Conservation (phyloP, 148 eudicot genomes). For the Bassia scoparia region DNA sequence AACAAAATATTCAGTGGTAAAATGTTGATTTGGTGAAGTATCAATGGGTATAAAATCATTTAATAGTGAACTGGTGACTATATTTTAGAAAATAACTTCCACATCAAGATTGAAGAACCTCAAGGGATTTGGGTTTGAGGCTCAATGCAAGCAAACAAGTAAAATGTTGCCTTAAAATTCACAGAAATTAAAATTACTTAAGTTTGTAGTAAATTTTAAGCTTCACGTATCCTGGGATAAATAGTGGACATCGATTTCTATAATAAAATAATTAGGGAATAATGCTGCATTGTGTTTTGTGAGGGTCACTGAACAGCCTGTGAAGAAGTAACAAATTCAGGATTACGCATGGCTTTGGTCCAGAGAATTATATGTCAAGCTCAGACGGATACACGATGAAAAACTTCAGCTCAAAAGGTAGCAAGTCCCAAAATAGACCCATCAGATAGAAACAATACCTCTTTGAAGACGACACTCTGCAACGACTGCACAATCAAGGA, state of each 20-base stretch:
- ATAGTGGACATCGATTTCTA: constrained; percentile 81
- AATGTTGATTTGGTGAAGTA: too few relatives aligned
- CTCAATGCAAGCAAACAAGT: too few relatives aligned
- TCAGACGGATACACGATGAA: constrained; percentile 1
- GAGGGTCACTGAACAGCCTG: constrained; percentile 98
- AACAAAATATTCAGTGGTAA: too few relatives aligned
- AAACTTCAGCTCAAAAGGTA: constrained; percentile 12
- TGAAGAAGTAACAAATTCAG: constrained; percentile 21
- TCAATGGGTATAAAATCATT: too few relatives aligned
- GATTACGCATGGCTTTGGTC: not conserved
- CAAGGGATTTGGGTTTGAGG: too few relatives aligned
- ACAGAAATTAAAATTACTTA: too few relatives aligned
- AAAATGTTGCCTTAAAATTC: too few relatives aligned
- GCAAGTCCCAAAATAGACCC: constrained; percentile 16
- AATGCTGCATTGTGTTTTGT: constrained; percentile 87
- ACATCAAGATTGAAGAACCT: too few relatives aligned
- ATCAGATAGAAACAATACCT: constrained; percentile 39
- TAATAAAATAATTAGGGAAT: constrained; percentile 85
- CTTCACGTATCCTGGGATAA: constrained; percentile 99
- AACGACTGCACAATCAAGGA: constrained; percentile 68
- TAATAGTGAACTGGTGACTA: too few relatives aligned
- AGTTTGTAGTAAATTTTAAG: too few relatives aligned
- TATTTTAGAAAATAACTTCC: too few relatives aligned
- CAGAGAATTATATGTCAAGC: constrained; percentile 5
- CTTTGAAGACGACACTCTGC: constrained; percentile 99